Evolutionary conservation across 2,329 filamentous ascomycete species (phyloP), one percentile per base, ranked within the genome.

Genomic region (Thielaviopsis cerberus): DNA sequence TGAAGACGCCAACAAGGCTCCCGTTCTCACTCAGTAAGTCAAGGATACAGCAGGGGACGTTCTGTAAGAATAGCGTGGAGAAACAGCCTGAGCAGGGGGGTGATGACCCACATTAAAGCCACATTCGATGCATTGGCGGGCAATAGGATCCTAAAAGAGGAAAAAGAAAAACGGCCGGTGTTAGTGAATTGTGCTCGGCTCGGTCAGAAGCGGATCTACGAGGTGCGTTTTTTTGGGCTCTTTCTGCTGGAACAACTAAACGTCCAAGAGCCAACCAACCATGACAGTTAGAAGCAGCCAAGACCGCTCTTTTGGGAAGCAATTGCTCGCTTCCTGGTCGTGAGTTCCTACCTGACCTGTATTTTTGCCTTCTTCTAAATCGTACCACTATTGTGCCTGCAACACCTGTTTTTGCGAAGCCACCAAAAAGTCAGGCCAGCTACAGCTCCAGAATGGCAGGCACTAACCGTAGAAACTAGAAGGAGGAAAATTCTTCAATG

Each of bases 61-160:
- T 48, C 41, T 48, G 30, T 41, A 30, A 27, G 52, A 30, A 51
- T 22, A 15, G 13, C 22, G 15, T 22, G 30, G 55, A 45, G 55
- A 51, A 27, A 37, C 27, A 53, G 55, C 41, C 41, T 48, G 41
- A 10, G 41, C 20, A 7, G 20, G 3, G n/a, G 34, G 17, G 48
- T 13, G 51, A 27, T 54, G 41, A 68, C 80, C 73, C 71, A 88
- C 85, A 61, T 86, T 91, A 62, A 79, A 80, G 55, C 88, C 88
- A 68, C 89, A 95, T 69, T 90, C 88, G 78, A 87, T 92, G 72
- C 89, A 95, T 65, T 88, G 80, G 64, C 72, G 74, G 15, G 34
- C 45, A 7, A 61, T 61, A 22, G 55, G 41, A 48, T 37, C 30
- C 57, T 59, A 51, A 20, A 50, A 24, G 20, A 34, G 34, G 23